Conservation (phyloP, 129 eudicot genomes). For the Calendula officinalis region DNA sequence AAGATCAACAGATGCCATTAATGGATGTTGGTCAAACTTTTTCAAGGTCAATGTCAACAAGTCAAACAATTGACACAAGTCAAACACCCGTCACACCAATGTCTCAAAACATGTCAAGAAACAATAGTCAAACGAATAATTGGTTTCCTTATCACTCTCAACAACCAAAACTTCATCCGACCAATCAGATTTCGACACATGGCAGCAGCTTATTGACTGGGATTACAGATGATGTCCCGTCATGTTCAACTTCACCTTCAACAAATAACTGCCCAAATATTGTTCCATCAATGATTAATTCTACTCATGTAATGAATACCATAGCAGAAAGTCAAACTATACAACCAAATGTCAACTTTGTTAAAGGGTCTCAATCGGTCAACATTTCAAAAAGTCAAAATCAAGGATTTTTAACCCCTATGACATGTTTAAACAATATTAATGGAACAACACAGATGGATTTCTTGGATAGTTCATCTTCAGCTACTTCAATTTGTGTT, state of each 20-base stretch:
- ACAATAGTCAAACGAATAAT: slow-evolving; percentile 41
- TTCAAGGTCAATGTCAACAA: slow-evolving; percentile 51
- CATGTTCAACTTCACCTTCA: slow-evolving; percentile 96
- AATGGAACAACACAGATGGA: slow-evolving; percentile 61
- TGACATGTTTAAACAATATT: slow-evolving; percentile 44
- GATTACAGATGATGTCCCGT: slow-evolving; percentile 77
- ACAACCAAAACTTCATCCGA: slow-evolving; percentile 48
- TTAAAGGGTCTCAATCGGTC: slow-evolving; percentile 51
- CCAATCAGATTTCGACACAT: slow-evolving; percentile 53
- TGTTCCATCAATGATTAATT: slow-evolving; percentile 43
- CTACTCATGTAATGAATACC: slow-evolving; percentile 42
- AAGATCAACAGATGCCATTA: slow-evolving; percentile 59
- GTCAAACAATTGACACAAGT: slow-evolving; percentile 52
- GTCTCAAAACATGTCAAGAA: slow-evolving; percentile 57
- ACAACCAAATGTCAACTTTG: slow-evolving; percentile 42
- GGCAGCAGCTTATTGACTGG: slow-evolving; percentile 60
- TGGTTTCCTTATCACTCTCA: slow-evolving; percentile 59
- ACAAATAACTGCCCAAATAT: slow-evolving; percentile 60
- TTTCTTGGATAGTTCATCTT: slow-evolving; percentile 85
- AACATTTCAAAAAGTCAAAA: slow-evolving; percentile 58
- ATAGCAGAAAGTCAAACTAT: slow-evolving; percentile 43
- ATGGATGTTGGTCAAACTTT: slow-evolving; percentile 44
- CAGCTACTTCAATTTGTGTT: slow-evolving; percentile 72
- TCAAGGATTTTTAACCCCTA: slow-evolving; percentile 62
- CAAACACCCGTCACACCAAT: slow-evolving; percentile 28